Evolutionary conservation across 2,329 filamentous ascomycete species (phyloP), one percentile per base, ranked within the genome.

Genomic region (Venturia oleaginea): DNA sequence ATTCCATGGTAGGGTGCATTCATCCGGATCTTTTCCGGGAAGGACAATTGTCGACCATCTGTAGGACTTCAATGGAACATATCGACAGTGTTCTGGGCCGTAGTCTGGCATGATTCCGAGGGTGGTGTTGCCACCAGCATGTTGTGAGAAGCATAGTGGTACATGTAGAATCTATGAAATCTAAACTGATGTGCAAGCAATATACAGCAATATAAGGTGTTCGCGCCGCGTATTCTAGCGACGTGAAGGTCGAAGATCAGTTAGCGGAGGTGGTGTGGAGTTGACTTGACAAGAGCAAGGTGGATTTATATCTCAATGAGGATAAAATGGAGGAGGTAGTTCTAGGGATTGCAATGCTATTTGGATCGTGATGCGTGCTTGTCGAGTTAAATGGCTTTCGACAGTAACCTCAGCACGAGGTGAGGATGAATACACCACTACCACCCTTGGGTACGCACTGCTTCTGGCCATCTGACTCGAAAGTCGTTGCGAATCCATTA

Each of bases 61-160:
- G 32, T 60, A 60, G 11, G 15, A 17, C 15, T 40, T 32, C 34
- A 60, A n/a, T 6, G 59, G 59, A 60, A 60, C 59, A 60, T 40
- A 43, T 40, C 59, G 59, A 37, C 59, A 60, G 22, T 34, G 10
- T 24, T 51, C 46, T 27, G 46, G n/a, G 46, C 46, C 46, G 24
- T 51, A 51, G 11, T 51, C 22, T 27, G 46, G 22, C 46, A 51
- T 51, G 13, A 24, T 51, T 17, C 22, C 46, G 46, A 11, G 46
- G 1, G 46, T 24, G 11, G 13, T 8, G 11, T 22, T 8, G 46
- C 46, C 15, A 27, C 46, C 24, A 46, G 2, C 6, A n/a, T 10
- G 13, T 13, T 17, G 43, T 27, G 15, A 4, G 22, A 51, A 15
- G 5, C 46, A 30, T 30, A 2, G 11, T 27, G 22, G 10, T 22